Percentiles rank a stretch among this genome's conserved stretches.
Evolutionary conservation across 2,329 filamentous ascomycete species (phyloP).

Genomic region (Sclerotinia subarctica): DNA sequence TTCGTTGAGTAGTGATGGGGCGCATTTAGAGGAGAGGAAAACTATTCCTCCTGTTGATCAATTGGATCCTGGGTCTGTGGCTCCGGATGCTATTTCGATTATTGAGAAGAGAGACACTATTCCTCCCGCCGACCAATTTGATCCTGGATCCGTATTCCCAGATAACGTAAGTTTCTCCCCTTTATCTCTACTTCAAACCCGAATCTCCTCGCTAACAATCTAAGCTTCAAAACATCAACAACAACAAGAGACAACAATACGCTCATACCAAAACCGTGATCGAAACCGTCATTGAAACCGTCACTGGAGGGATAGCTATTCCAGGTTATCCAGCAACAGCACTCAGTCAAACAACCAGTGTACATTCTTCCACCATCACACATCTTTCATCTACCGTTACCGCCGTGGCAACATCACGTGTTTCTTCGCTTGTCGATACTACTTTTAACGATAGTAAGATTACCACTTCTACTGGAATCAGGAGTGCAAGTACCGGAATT

Average conservation of each 20-base stretch:
- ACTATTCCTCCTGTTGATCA: background rate
- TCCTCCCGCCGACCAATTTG: background rate
- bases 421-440: background rate
- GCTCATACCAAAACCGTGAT: constrained; percentile 2
- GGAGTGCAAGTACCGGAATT: background rate
- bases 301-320: constrained; percentile 4
- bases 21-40: background rate
- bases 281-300: background rate
- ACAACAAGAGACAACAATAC: constrained; percentile 6
- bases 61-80: background rate
- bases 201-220: background rate
- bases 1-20: background rate
- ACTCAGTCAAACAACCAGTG: background rate
- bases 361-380: background rate
- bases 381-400: background rate
- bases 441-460: background rate
- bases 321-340: constrained; percentile 1
- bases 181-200: accelerated
- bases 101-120: background rate
- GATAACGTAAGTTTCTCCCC: background rate
- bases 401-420: background rate
- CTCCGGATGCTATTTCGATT: background rate
- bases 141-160: background rate
- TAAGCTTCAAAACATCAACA: background rate
- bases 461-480: background rate